Evolutionary conservation across 176 grass and related monocot genomes (phyloP).

Genomic region (Ampelocalamus luodianensis): DNA sequence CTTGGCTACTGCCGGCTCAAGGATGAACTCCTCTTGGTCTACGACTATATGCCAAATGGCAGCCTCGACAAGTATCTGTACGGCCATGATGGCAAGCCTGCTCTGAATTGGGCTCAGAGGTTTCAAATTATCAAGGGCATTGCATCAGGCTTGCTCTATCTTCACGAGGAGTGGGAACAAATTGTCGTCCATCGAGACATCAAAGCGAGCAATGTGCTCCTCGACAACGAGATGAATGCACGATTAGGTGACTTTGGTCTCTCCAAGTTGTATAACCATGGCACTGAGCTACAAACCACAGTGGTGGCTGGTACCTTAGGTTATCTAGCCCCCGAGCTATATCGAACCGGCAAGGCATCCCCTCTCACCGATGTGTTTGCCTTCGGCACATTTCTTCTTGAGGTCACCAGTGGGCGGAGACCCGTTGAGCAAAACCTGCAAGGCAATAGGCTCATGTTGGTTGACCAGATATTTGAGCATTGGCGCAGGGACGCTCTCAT

Average conservation of each 20-base stretch:
- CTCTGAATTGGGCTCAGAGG: conserved; percentile 3
- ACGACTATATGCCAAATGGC: conserved; percentile 10
- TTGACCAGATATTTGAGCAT: conserved; percentile 13
- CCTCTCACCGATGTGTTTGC: conserved; percentile 29
- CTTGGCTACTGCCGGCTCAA: conserved; percentile 24
- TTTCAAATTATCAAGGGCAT: conserved; percentile 28
- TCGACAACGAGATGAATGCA: conserved; percentile 26
- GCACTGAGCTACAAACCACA: conserved; percentile 3
- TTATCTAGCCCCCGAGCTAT: conserved; percentile 23
- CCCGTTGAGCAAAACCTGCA: not conserved
- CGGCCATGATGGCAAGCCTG: not conserved
- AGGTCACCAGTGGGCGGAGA: not conserved
- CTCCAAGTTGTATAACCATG: not conserved
- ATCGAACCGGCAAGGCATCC: conserved; percentile 15
- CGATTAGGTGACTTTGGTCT: conserved; percentile 21
- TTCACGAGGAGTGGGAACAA: conserved; percentile 44
- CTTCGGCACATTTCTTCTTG: conserved; percentile 23
- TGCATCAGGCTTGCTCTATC: conserved; percentile 5
- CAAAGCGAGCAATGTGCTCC: conserved; percentile 29
- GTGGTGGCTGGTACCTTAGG: conserved; percentile 25
- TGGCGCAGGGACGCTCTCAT: not conserved
- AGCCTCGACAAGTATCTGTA: conserved; percentile 10
- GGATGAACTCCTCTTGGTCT: not conserved
- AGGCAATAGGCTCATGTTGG: not conserved
- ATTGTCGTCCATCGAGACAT: conserved; percentile 18